Conservation (phyloP, 139 green algal species). For the Chlorella sp. region DNA sequence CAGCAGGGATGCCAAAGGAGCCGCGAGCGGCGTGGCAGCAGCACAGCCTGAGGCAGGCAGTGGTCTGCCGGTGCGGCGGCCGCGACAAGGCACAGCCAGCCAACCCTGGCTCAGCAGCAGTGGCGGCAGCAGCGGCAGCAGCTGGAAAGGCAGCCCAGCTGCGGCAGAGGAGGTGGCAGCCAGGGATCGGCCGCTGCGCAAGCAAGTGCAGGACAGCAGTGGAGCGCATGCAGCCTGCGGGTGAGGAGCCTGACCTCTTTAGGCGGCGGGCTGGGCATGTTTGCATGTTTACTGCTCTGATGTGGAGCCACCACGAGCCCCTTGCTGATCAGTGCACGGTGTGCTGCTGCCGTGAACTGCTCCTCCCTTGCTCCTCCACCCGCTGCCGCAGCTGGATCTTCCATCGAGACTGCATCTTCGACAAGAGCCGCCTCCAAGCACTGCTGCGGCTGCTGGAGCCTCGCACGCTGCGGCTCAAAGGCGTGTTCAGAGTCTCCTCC, state of each 20-base stretch:
- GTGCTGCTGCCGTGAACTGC: too few species aligned
- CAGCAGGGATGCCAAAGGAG: not conserved
- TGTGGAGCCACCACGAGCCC: too few species aligned
- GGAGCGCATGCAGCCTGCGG: not conserved
- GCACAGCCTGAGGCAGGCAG: not conserved
- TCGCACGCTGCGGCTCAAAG: conserved; percentile 47
- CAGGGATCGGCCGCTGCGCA: not conserved
- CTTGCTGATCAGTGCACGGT: too few species aligned
- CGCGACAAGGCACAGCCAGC: not conserved
- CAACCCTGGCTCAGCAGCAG: conserved; percentile 27
- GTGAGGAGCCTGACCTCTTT: too few species aligned
- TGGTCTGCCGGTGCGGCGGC: not conserved
- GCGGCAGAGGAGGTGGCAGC: not conserved
- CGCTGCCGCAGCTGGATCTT: conserved; percentile 71
- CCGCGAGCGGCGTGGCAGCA: conserved; percentile 2
- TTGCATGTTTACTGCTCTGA: too few species aligned
- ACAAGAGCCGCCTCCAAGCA: conserved; percentile 29
- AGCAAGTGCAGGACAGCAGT: not conserved
- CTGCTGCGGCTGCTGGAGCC: conserved; percentile 40
- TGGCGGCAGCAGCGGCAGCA: not conserved
- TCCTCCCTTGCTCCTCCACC: too few species aligned
- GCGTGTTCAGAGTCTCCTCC: conserved; percentile 50
- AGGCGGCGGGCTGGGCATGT: too few species aligned
- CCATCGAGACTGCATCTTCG: conserved; percentile 46
- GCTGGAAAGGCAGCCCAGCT: not conserved